A percentile compares a stretch with the other conserved stretches of the same genome.
Conservation (phyloP, 352 stramenopile species). For the Phytophthora tentaculata region DNA sequence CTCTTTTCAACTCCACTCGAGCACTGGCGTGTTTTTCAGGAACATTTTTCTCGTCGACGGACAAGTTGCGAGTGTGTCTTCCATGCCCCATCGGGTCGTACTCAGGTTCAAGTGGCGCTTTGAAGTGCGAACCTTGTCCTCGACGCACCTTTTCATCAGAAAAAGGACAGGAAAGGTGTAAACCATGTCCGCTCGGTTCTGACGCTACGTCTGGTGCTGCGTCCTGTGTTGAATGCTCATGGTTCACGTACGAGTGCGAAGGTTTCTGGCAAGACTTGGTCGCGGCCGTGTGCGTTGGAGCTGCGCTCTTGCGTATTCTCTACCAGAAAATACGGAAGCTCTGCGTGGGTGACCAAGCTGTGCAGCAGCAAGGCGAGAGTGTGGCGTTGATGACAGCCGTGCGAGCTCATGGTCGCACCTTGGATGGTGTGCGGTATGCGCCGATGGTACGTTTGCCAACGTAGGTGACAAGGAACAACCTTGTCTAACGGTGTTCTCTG, state of each 20-base stretch:
- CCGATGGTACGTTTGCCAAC: conserved; percentile 46
- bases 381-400: conserved; percentile 55
- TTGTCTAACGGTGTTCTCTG: conserved; percentile 13
- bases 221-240: conserved; percentile 53
- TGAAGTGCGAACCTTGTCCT: conserved; percentile 49
- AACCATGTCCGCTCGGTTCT: conserved; percentile 41
- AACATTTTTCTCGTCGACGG: conserved; percentile 33
- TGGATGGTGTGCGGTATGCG: conserved; percentile 37
- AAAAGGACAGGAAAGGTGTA: conserved; percentile 48
- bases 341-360: conserved; percentile 34
- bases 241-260: conserved; percentile 55
- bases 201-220: conserved; percentile 43
- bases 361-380: conserved; percentile 48
- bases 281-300: conserved; percentile 29
- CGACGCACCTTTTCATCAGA: conserved; percentile 43
- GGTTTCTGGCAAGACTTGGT: conserved; percentile 67
- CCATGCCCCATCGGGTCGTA: conserved; percentile 48
- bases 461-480: not conserved
- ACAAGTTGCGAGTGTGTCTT: conserved; percentile 24
- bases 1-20: conserved; percentile 36
- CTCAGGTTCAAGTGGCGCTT: conserved; percentile 30
- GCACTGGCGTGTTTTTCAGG: conserved; percentile 38
- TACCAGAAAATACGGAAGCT: conserved; percentile 41
- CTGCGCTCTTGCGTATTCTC: conserved; percentile 23
- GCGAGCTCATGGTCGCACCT: conserved; percentile 55